These are phyloP conservation scores for Microthyrium microscopicum DNA, from an alignment of 2,329 filamentous ascomycete species.

Conservation along the genomic window DNA sequence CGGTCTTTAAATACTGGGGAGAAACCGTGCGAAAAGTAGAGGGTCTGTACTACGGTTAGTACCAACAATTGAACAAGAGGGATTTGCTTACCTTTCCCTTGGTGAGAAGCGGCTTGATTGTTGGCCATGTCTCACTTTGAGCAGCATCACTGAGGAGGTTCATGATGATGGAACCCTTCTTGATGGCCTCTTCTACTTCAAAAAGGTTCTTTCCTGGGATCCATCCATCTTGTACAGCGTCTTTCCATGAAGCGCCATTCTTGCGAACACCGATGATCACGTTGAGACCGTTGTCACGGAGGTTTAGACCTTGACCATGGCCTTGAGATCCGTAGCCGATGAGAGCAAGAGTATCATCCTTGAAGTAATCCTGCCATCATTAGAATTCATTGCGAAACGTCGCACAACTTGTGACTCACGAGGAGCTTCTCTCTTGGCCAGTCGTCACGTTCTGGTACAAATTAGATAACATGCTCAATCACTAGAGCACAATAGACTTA, in stretches of 20 bases:
- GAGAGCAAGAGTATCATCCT: constrained; percentile 96
- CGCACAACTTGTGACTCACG: constrained; percentile 38
- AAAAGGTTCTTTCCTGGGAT: constrained; percentile 97
- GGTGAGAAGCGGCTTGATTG: constrained; percentile 92
- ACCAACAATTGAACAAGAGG: background rate
- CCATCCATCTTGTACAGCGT: constrained; percentile 94
- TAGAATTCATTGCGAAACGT: constrained; percentile 14
- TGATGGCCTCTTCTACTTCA: constrained; percentile 92
- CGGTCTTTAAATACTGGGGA: constrained; percentile 99
- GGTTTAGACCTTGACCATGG: constrained; percentile 97
- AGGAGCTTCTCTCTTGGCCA: constrained; percentile 98
- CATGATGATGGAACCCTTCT: constrained; percentile 90
- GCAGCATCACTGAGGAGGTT: constrained; percentile 96
- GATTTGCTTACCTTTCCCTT: constrained; percentile 85
- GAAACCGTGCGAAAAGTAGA: constrained; percentile 99
- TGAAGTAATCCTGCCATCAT: constrained; percentile 76
- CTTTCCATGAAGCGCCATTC: constrained; percentile 96
- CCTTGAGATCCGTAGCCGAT: constrained; percentile 98
- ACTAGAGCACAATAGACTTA: constrained; percentile 26
- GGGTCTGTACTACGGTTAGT: constrained; percentile 44
- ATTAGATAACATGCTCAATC: background rate
- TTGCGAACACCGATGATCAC: constrained; percentile 98
- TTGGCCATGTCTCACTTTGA: constrained; percentile 96
- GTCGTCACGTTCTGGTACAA: constrained; percentile 72
- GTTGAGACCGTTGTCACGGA: constrained; percentile 98